Evolutionary conservation across 1,284 basidiomycete species (phyloP).

Genomic region (Austroboletus novae-zelandiae): DNA sequence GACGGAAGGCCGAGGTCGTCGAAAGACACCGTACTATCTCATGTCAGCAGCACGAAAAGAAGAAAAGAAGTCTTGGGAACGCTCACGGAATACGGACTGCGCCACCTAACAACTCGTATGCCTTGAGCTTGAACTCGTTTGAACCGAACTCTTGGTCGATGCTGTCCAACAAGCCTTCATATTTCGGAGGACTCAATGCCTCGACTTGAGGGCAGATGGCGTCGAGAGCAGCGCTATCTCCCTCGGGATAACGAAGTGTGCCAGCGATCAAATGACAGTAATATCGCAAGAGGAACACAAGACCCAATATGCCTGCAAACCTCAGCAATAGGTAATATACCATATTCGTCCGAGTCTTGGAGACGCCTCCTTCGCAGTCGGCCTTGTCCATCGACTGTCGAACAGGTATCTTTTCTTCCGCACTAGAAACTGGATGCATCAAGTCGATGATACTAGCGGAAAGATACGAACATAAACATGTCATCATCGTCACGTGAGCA

Average conservation of each 20-base stretch:
- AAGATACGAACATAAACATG: no score
- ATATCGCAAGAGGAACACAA: constrained; percentile 7
- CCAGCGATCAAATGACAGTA: constrained; percentile 4
- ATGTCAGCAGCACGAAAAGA: not conserved
- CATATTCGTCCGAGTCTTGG: not conserved
- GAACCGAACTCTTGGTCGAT: constrained; percentile 36
- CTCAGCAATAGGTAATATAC: not conserved
- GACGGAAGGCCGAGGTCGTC: constrained; percentile 42
- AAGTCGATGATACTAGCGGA: no score
- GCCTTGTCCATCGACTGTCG: not conserved
- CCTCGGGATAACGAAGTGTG: not conserved
- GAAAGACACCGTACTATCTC: constrained; percentile 35
- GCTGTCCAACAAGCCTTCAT: constrained; percentile 30
- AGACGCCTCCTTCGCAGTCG: constrained; percentile 15
- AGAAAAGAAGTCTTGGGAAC: not conserved
- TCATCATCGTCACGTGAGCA: no score
- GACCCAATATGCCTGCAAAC: constrained; percentile 8
- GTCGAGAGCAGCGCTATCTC: not conserved
- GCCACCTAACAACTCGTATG: constrained; percentile 41
- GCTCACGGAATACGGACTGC: constrained; percentile 45
- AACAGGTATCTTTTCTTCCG: not conserved
- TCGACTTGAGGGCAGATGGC: constrained; percentile 33
- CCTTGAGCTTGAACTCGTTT: constrained; percentile 37
- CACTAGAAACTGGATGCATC: not conserved
- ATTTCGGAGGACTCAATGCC: constrained; percentile 28